Base-by-base conservation (phyloP, 495 filamentous ascomycete species). In the Aspergillus indologenus region DNA sequence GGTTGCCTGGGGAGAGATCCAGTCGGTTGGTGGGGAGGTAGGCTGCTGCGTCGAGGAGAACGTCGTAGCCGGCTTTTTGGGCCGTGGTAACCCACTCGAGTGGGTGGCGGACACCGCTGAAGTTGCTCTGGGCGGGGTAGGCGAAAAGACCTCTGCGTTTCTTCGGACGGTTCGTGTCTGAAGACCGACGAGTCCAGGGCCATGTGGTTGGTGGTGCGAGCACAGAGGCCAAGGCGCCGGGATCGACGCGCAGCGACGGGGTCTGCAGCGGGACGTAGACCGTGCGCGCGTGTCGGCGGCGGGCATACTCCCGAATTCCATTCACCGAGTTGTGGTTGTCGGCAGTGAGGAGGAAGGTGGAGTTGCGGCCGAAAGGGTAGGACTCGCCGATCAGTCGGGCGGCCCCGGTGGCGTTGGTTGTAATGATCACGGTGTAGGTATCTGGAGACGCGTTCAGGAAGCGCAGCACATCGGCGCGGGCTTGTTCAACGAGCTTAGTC, bases 271-370 rank as follows among this genome's bases (percentile, higher is more conserved):
- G 50, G 8, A 59, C n/a, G 22, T 54, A 54, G 23, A 59, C 51
- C 4, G 50, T 59, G 51, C 56, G 56, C 1, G 56, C 56, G 26
- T 49, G 23, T 14, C 31, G 29, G 1, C 23, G 40, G 6, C 31
- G 31, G 24, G 50, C 50, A 21, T 54, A 59, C 17, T 54, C 57
- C 6, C 57, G 57, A 20, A 53, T 54, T 1, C 57, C 57, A 26
- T 54, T 54, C 3, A 53, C 50, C 23, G 56, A 58, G 48, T 58
- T 58, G 47, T 58, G 56, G 31, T 58, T 58, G 56, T 58, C 56
- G 20, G 40, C 48, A 1, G 56, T 58, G 12, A 58, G 40, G 14
- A 58, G 21, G 47, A 58, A 52, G 34, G 34, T 58, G 6, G 24
- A 44, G 21, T 45, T 22, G n/a, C 57, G 21, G 6, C 40, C 6